phyloP scores from a whole-genome alignment of 345 rosid genomes.

The Raphanus sativus region DNA sequence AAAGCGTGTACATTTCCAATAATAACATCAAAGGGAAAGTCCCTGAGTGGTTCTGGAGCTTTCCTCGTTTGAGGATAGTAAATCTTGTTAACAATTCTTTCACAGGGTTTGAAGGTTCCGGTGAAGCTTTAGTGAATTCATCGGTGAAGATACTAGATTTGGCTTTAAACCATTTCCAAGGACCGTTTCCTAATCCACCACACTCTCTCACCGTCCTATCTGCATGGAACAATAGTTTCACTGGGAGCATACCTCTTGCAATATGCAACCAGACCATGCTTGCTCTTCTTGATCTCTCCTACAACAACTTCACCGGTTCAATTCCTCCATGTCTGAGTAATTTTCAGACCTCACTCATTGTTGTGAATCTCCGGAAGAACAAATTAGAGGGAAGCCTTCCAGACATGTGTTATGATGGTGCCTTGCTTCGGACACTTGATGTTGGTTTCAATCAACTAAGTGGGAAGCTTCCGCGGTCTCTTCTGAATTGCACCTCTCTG shows the following conservation, averaged over 20 bases:
- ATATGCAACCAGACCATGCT: neutral
- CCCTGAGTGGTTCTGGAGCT: conserved; percentile 15
- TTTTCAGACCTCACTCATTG: neutral
- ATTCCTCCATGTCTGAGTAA: conserved; percentile 12
- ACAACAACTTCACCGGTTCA: conserved; percentile 19
- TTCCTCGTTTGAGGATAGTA: neutral
- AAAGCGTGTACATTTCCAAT: neutral
- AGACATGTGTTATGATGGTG: neutral
- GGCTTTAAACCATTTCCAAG: neutral
- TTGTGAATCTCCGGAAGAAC: conserved; percentile 19
- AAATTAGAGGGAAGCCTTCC: conserved; percentile 20
- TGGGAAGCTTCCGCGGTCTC: conserved; percentile 26
- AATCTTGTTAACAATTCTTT: neutral
- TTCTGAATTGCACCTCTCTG: neutral
- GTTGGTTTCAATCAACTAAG: conserved; percentile 10
- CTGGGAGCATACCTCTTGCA: neutral
- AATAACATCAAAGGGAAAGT: neutral
- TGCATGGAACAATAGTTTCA: conserved; percentile 13
- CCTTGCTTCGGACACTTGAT: neutral
- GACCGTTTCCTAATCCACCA: conserved; percentile 1
- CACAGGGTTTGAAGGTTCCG: neutral
- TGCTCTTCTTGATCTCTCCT: neutral
- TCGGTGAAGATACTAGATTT: neutral
- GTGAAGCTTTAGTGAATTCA: neutral
- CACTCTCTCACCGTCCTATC: neutral